phyloP scores from a whole-genome alignment of 1,284 basidiomycete genomes.

The Leccinum idahoense region DNA sequence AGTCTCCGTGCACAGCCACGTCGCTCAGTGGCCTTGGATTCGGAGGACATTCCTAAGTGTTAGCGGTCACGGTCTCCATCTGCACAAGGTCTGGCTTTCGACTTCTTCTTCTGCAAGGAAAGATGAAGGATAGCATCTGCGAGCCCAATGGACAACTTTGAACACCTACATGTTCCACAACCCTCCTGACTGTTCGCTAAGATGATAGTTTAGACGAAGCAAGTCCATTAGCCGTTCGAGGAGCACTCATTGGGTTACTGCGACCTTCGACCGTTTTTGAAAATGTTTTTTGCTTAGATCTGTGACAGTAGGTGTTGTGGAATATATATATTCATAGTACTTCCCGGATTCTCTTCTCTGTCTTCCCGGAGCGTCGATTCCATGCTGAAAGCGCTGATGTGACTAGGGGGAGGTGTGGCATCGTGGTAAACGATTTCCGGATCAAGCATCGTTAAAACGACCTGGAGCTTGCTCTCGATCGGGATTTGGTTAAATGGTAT shows the following conservation, averaged over 20 bases:
- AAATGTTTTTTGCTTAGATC: too few relatives aligned
- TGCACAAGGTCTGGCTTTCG: background rate
- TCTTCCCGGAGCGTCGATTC: too few relatives aligned
- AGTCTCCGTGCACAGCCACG: background rate
- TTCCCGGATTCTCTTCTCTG: too few relatives aligned
- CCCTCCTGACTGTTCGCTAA: background rate
- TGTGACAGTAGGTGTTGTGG: too few relatives aligned
- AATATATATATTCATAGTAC: too few relatives aligned
- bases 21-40: background rate
- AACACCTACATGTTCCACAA: background rate
- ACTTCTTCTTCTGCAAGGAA: background rate
- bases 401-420: too few relatives aligned
- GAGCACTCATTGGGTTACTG: background rate
- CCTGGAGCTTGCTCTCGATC: too few relatives aligned
- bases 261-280: background rate
- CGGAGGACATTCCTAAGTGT: background rate
- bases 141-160: background rate
- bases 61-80: background rate
- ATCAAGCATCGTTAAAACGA: too few relatives aligned
- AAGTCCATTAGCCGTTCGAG: background rate
- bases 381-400: too few relatives aligned
- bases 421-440: too few relatives aligned
- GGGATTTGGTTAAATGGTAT: too few relatives aligned
- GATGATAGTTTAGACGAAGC: background rate
- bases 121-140: background rate